A percentile compares a stretch with the other conserved stretches of the same genome.
These are phyloP conservation scores for Cytospora paraplurivora DNA, from an alignment of 2,329 filamentous ascomycete genomes.

Conservation along the genomic window DNA sequence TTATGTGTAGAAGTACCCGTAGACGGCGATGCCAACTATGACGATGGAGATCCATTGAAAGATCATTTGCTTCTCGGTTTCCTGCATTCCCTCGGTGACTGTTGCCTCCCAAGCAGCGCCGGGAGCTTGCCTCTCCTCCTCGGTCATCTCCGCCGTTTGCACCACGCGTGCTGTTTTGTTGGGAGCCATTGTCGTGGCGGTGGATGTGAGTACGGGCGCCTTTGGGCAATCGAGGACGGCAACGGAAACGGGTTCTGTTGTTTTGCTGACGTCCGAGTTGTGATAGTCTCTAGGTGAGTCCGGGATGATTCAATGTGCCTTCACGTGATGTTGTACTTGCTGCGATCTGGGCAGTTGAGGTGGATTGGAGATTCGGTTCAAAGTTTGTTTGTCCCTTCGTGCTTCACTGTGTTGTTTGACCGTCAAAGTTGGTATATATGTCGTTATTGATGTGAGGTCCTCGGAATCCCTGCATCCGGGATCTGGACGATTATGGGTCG, in stretches of 20 bases:
- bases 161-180: constrained; percentile 6
- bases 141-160: constrained; percentile 23
- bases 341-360: background rate
- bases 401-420: background rate
- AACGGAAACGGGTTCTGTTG: background rate
- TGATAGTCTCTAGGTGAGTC: background rate
- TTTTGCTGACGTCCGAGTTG: background rate
- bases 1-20: constrained; percentile 22
- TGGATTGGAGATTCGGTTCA: background rate
- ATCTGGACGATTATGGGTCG: constrained; percentile 14
- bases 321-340: background rate
- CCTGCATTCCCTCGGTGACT: constrained; percentile 27
- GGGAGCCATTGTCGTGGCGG: background rate
- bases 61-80: constrained; percentile 27
- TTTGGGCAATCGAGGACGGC: too few relatives aligned
- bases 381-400: background rate
- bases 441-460: background rate
- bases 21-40: constrained; percentile 24
- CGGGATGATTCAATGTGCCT: background rate
- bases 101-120: constrained; percentile 26
- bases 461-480: constrained; percentile 13
- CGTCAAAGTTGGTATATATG: constrained; percentile 7
- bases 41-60: constrained; percentile 25
- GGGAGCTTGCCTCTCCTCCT: constrained; percentile 22
- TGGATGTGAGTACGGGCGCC: background rate